A percentile compares a stretch with the other conserved stretches of the same genome.
phyloP scores from a whole-genome alignment of 1,284 basidiomycete genomes.

The Meira miltonrushii region DNA sequence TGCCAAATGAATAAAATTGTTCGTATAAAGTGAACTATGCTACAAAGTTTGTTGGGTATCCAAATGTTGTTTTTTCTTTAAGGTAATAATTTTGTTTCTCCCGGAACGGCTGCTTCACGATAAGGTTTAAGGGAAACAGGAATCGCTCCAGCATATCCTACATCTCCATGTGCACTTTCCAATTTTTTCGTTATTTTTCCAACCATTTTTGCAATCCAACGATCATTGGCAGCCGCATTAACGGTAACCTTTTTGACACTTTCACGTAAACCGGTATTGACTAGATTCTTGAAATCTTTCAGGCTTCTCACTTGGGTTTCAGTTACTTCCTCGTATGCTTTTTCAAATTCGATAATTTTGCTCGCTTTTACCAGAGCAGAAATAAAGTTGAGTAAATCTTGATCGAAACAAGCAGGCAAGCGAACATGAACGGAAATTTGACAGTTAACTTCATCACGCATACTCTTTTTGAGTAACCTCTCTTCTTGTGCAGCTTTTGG shows the following conservation, averaged over 20 bases:
- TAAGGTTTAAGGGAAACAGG: background rate
- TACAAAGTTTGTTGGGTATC: no score
- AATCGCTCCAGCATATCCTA: background rate
- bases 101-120: slow-evolving; percentile 2
- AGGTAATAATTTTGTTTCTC: background rate
- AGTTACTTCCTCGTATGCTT: slow-evolving; percentile 4
- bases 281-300: background rate
- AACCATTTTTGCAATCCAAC: background rate
- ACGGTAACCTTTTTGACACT: background rate
- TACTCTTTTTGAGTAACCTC: no score
- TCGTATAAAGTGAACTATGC: background rate
- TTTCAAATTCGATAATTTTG: background rate
- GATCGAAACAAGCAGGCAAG: no score
- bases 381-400: no score
- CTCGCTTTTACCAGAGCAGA: no score
- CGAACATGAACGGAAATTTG: no score
- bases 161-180: background rate
- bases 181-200: background rate
- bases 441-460: no score
- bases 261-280: background rate
- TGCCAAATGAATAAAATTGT: no score
- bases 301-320: background rate
- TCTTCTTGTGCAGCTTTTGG: no score
- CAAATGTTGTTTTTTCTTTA: no score
- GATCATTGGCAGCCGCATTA: slow-evolving; percentile 3